Percentiles rank a stretch among this genome's conserved stretches.
Evolutionary conservation across 2,329 filamentous ascomycete species (phyloP).

Genomic region (Thielaviopsis ethacetica): DNA sequence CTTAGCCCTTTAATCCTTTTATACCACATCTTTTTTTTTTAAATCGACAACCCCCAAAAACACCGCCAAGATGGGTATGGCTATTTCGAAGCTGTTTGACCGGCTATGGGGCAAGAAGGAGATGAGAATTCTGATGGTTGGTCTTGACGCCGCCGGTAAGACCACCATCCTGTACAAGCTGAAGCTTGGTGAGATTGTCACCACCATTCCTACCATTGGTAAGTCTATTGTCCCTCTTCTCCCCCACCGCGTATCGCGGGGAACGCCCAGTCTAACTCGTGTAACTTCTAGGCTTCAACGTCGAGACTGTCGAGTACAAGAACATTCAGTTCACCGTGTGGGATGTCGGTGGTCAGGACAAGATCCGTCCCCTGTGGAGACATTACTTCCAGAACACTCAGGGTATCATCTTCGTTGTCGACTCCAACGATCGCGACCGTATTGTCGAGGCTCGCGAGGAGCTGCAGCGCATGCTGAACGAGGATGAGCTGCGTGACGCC

Average conservation of each 20-base stretch:
- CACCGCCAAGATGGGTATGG: conserved; percentile 64
- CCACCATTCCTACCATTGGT: conserved; percentile 97
- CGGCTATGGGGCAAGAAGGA: conserved; percentile 99
- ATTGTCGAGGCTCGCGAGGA: conserved; percentile 94
- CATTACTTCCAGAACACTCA: conserved; percentile 99
- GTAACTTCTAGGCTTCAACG: conserved; percentile 67
- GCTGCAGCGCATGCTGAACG: conserved; percentile 95
- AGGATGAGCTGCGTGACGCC: conserved; percentile 95
- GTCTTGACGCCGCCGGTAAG: conserved; percentile 98
- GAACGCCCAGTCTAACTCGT: background rate
- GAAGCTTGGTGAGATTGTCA: conserved; percentile 98
- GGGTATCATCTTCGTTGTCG: conserved; percentile 99
- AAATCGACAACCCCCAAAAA: conserved; percentile 16
- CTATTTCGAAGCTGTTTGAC: conserved; percentile 92
- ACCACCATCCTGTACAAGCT: conserved; percentile 99
- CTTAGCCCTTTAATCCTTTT: conserved; percentile 8
- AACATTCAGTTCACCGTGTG: conserved; percentile 99
- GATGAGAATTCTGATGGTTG: conserved; percentile 99
- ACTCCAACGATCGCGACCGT: conserved; percentile 97
- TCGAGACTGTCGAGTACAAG: conserved; percentile 99
- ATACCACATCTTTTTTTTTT: conserved; percentile 7
- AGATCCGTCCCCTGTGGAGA: conserved; percentile 98
- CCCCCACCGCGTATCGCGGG: background rate
- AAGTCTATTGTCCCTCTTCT: conserved; percentile 24
- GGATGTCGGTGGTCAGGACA: conserved; percentile 99